Evolutionary conservation across 2,329 filamentous ascomycete species (phyloP).

Genomic region (Leptographium wingfieldii): DNA sequence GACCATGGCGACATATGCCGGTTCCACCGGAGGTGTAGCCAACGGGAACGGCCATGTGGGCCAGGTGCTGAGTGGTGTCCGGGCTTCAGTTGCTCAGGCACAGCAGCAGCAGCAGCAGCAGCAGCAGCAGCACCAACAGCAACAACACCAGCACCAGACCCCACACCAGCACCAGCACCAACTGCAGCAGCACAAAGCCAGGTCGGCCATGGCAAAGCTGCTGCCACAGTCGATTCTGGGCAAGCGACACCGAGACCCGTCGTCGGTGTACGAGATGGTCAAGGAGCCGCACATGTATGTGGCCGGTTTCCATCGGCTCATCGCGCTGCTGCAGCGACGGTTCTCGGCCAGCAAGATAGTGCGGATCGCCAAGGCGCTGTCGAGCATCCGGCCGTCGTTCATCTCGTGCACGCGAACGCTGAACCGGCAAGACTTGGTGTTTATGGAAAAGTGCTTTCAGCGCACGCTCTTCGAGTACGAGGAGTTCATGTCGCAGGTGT

Average conservation of each 20-base stretch:
- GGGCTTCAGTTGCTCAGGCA: slow-evolving; percentile 8
- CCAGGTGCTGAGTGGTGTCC: background rate
- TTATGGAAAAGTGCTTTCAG: slow-evolving; percentile 97
- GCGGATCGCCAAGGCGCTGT: slow-evolving; percentile 75
- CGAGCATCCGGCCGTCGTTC: slow-evolving; percentile 83
- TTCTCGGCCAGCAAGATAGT: slow-evolving; percentile 67
- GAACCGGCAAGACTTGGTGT: slow-evolving; percentile 77
- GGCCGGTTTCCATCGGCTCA: slow-evolving; percentile 77
- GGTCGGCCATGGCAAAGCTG: slow-evolving; percentile 27
- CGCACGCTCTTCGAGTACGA: slow-evolving; percentile 86
- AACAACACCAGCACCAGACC: slow-evolving; percentile 1
- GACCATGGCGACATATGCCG: slow-evolving; percentile 23
- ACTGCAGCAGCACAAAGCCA: slow-evolving; percentile 26
- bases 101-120: background rate
- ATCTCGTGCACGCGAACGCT: slow-evolving; percentile 86
- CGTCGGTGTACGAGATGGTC: slow-evolving; percentile 77
- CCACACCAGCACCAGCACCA: background rate
- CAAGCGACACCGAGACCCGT: slow-evolving; percentile 58
- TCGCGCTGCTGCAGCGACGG: slow-evolving; percentile 64
- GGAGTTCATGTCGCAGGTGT: slow-evolving; percentile 77
- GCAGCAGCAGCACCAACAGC: background rate
- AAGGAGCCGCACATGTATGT: slow-evolving; percentile 89
- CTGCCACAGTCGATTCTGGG: slow-evolving; percentile 39
- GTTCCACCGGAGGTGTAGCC: slow-evolving; percentile 2
- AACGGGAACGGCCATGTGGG: slow-evolving; percentile 2